phyloP scores from a whole-genome alignment of 129 eudicot genomes.

The Ambrosia artemisiifolia region DNA sequence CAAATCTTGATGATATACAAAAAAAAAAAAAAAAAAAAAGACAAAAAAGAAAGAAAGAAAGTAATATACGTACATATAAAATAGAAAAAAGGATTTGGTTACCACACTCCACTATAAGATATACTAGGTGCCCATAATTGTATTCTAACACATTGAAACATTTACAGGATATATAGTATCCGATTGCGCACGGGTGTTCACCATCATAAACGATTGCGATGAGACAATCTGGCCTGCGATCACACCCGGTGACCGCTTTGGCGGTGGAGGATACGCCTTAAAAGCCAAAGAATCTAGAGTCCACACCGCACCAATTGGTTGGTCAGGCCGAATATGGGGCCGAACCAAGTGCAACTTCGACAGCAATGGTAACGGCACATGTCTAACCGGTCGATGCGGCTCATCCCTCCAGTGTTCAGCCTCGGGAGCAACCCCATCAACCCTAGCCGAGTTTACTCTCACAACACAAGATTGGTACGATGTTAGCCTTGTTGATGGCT shows the following conservation, averaged over 20 bases:
- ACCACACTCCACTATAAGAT: too few relatives aligned
- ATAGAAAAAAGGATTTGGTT: too few relatives aligned
- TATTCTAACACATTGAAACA: not conserved
- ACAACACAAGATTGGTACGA: constrained; percentile 47
- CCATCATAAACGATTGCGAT: constrained; percentile 49
- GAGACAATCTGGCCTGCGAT: constrained; percentile 73
- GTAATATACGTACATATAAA: too few relatives aligned
- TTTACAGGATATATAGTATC: constrained; percentile 37
- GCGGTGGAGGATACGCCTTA: constrained; percentile 51
- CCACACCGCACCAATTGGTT: constrained; percentile 40
- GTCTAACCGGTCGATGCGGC: constrained; percentile 62
- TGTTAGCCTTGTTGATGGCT: constrained; percentile 74
- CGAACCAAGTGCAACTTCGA: constrained; percentile 67
- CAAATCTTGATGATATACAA: too few relatives aligned
- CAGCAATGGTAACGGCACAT: constrained; percentile 46
- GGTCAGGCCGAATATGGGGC: constrained; percentile 77
- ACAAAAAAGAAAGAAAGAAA: too few relatives aligned
- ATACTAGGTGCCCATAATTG: too few relatives aligned
- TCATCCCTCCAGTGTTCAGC: constrained; percentile 52
- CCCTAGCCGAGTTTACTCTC: constrained; percentile 67
- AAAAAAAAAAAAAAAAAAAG: too few relatives aligned
- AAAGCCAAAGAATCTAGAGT: constrained; percentile 44
- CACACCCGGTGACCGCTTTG: constrained; percentile 58
- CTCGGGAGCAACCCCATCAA: constrained; percentile 59
- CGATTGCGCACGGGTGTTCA: constrained; percentile 47